phyloP scores from a whole-genome alignment of 2,329 filamentous ascomycete genomes.

The Ceratocystis smalleyi region DNA sequence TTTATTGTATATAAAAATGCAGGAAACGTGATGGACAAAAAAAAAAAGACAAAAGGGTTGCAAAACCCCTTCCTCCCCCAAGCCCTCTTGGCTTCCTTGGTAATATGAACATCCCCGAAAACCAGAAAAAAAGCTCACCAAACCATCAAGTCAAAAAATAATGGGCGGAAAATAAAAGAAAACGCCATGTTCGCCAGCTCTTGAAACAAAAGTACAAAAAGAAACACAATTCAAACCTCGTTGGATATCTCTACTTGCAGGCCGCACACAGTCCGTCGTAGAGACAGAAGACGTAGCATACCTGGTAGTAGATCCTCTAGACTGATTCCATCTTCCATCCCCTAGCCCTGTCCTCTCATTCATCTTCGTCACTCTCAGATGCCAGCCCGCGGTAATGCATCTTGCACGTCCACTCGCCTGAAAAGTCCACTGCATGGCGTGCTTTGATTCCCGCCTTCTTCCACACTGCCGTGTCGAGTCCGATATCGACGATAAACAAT shows the following conservation, averaged over 20 bases:
- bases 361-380: slow-evolving; percentile 17
- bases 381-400: slow-evolving; percentile 37
- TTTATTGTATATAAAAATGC: neutral
- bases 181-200: slow-evolving; percentile 3
- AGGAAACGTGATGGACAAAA: neutral
- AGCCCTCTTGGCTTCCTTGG: neutral
- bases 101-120: neutral
- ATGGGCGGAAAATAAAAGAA: neutral
- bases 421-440: slow-evolving; percentile 76
- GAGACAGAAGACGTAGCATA: too few species aligned
- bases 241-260: neutral
- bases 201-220: neutral
- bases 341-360: neutral
- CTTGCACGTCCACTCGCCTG: slow-evolving; percentile 68
- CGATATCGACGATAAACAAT: slow-evolving; percentile 73
- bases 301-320: too few species aligned
- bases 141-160: neutral
- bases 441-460: slow-evolving; percentile 68
- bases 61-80: neutral
- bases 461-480: slow-evolving; percentile 69
- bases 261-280: neutral
- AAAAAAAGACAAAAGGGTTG: too few species aligned
- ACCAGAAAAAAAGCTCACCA: neutral
- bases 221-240: slow-evolving; percentile 1
- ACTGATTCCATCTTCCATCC: neutral